Conservation (phyloP, 2,329 filamentous ascomycete genomes). For the Ophiostoma quercus region DNA sequence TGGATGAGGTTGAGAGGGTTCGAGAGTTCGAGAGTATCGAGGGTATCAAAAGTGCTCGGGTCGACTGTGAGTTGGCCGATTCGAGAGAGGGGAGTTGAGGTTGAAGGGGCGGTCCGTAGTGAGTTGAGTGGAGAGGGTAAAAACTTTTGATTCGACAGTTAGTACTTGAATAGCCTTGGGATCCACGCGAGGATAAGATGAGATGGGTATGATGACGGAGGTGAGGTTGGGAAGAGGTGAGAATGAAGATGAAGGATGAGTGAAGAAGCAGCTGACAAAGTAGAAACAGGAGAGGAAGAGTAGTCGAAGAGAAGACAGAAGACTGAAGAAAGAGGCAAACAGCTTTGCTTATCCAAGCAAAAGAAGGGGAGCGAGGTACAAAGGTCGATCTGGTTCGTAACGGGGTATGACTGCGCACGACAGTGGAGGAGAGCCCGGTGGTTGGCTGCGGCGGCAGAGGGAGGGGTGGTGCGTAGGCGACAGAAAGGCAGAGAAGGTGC, state of each 20-base stretch:
- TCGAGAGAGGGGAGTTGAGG: not conserved
- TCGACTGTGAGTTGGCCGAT: not conserved
- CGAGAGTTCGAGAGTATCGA: not conserved
- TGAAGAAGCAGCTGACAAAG: not conserved
- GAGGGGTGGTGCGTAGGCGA: slow-evolving; percentile 16
- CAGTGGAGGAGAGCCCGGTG: not conserved
- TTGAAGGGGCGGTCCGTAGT: not conserved
- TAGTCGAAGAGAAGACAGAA: not conserved
- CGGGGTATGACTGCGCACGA: slow-evolving; percentile 13
- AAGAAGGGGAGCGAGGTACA: not conserved
- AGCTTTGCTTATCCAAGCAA: slow-evolving; percentile 23
- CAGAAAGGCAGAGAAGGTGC: slow-evolving; percentile 25
- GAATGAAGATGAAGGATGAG: not conserved
- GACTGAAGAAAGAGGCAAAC: slow-evolving; percentile 20
- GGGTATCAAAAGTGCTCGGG: not conserved
- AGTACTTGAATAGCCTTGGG: not conserved
- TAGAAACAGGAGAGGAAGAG: not conserved
- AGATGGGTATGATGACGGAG: not conserved
- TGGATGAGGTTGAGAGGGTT: not conserved
- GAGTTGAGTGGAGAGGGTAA: slow-evolving; percentile 4
- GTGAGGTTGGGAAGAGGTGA: not conserved
- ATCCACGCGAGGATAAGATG: slow-evolving; percentile 1
- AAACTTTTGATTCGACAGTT: slow-evolving; percentile 12
- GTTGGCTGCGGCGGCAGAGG: not conserved
- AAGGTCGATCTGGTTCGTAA: not conserved